Percentiles rank a stretch among this genome's conserved stretches.
These are phyloP conservation scores for Penicillium brasilianum DNA, from an alignment of 2,329 filamentous ascomycete genomes.

Conservation along the genomic window DNA sequence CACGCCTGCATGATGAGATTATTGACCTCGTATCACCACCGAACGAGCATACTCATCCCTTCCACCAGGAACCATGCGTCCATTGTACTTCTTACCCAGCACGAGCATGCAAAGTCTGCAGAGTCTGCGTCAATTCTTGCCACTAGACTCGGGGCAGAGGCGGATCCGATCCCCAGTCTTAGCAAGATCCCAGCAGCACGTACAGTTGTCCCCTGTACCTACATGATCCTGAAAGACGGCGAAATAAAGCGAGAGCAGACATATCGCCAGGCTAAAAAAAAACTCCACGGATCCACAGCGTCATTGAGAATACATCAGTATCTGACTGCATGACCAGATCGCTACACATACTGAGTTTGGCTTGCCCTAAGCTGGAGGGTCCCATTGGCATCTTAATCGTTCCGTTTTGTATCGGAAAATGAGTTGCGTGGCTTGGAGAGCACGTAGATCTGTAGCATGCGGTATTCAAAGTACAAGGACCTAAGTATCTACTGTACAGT, in stretches of 20 bases:
- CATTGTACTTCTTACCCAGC: slow-evolving; percentile 9
- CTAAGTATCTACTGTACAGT: not conserved
- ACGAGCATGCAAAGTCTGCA: slow-evolving; percentile 16
- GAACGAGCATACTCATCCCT: slow-evolving; percentile 4
- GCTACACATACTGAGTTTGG: slow-evolving; percentile 5
- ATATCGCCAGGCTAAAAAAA: not conserved
- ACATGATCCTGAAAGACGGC: not conserved
- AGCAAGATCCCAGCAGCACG: slow-evolving; percentile 9
- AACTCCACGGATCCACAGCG: not conserved
- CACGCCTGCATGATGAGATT: not conserved
- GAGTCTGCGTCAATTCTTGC: slow-evolving; percentile 15
- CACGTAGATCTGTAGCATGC: slow-evolving; percentile 20
- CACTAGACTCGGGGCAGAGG: slow-evolving; percentile 6
- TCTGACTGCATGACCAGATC: slow-evolving; percentile 21
- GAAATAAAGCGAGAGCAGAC: not conserved
- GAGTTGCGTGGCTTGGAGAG: slow-evolving; percentile 8
- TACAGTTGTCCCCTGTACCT: slow-evolving; percentile 13
- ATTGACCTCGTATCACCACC: not conserved
- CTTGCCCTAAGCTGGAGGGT: slow-evolving; percentile 2
- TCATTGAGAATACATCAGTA: slow-evolving; percentile 13
- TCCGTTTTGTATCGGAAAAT: not conserved
- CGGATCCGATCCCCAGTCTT: slow-evolving; percentile 3
- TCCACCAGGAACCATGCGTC: slow-evolving; percentile 11
- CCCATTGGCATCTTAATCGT: not conserved
- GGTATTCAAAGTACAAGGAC: slow-evolving; percentile 16